Percentiles rank a stretch among this genome's conserved stretches.
Evolutionary conservation across 75 land plant species (phyloP).

Genomic region (Gnetum montanum): DNA sequence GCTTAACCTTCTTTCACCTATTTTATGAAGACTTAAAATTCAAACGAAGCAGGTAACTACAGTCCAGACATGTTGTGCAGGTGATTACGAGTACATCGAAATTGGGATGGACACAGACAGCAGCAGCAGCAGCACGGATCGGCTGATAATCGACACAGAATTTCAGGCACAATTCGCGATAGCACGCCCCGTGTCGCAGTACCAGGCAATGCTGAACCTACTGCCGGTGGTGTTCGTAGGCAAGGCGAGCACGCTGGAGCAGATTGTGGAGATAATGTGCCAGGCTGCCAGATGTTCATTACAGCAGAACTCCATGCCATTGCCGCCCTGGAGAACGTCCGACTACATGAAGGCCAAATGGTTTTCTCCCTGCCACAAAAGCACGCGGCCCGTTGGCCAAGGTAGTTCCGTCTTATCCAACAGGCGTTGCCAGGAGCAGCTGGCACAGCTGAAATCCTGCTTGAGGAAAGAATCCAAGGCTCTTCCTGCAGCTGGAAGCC

Average conservation of each 20-base stretch:
- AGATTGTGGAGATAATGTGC: slow-evolving; percentile 62
- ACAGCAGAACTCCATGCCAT: slow-evolving; percentile 77
- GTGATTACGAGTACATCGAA: slow-evolving; percentile 86
- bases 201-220: slow-evolving; percentile 42
- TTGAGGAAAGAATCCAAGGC: slow-evolving; percentile 5
- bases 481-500: neutral
- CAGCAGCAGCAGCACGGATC: slow-evolving; percentile 23
- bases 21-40: neutral
- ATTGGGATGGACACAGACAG: slow-evolving; percentile 24
- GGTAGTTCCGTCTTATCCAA: neutral
- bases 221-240: slow-evolving; percentile 73
- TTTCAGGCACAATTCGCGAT: slow-evolving; percentile 70
- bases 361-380: slow-evolving; percentile 48
- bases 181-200: slow-evolving; percentile 61
- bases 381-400: neutral
- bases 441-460: neutral
- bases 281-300: slow-evolving; percentile 74
- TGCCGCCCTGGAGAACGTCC: slow-evolving; percentile 88
- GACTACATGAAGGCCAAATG: slow-evolving; percentile 78
- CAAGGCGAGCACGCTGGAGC: slow-evolving; percentile 35
- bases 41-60: neutral
- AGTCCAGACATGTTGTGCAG: slow-evolving; percentile 16
- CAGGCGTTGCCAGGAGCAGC: slow-evolving; percentile 6
- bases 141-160: slow-evolving; percentile 72
- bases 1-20: too few relatives aligned